These are phyloP conservation scores for Schizochytrium sp. DNA, from an alignment of 108 stramenopile species.

Conservation along the genomic window DNA sequence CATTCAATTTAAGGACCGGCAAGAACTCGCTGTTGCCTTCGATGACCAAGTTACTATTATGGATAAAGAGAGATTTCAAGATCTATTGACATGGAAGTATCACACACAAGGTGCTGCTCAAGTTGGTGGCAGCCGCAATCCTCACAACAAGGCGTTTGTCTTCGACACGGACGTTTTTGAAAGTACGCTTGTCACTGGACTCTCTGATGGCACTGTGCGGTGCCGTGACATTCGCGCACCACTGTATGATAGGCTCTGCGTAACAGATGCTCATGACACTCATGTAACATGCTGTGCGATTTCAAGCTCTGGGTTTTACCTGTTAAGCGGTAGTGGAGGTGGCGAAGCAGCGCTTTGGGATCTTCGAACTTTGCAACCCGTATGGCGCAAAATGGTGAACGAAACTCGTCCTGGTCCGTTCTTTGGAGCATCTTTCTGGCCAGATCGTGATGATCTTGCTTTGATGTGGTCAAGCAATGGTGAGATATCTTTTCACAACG, in stretches of 20 bases:
- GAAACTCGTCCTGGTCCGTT: not conserved
- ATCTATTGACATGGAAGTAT: not conserved
- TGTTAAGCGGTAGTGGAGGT: not conserved
- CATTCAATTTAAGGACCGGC: not conserved
- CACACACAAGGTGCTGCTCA: not conserved
- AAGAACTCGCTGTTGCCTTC: constrained; percentile 20
- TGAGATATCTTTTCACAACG: not conserved
- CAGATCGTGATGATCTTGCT: not conserved
- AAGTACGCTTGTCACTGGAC: not conserved
- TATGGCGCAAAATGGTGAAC: not conserved
- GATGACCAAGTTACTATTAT: constrained; percentile 11
- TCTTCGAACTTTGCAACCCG: not conserved
- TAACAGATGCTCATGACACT: constrained; percentile 55
- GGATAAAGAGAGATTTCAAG: not conserved
- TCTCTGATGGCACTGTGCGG: not conserved
- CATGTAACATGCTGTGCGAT: constrained; percentile 1
- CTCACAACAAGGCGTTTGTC: constrained; percentile 13
- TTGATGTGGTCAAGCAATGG: not conserved
- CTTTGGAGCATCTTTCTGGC: not conserved
- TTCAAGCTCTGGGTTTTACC: not conserved
- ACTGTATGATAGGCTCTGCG: not conserved
- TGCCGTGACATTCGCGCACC: not conserved
- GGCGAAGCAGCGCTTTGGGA: not conserved
- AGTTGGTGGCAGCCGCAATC: constrained; percentile 1
- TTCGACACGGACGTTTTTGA: not conserved